Evolutionary conservation across 2,329 filamentous ascomycete genomes (phyloP), one percentile per base, ranked within the genome.

Genomic region (Aspergillus quadrilineatus): DNA sequence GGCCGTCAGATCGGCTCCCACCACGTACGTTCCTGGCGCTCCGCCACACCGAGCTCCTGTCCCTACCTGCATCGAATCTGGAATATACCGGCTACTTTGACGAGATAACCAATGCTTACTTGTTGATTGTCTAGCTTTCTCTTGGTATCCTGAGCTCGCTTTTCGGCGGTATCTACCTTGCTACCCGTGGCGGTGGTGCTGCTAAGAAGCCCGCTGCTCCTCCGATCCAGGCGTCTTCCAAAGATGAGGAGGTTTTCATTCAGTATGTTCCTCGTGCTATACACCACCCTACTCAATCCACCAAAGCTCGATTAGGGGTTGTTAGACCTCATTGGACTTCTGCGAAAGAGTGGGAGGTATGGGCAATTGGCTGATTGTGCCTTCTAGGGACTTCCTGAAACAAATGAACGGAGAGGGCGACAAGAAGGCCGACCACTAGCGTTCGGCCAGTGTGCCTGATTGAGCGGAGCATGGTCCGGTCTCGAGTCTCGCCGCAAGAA

Each of bases 231-330:
- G 85, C 85, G 52, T 77, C 78, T 67, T 86, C 82, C 77, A 85
- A 85, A 75, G 85, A 87, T 65, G 85, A 88, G 77, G 85, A 87
- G 77, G 80, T 81, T 68, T 88, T 87, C 73, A 85, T 88, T 69
- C 82, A 86, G 85, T 88, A 82, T 61, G 82, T 78, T 48, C 30
- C 36, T 32, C 49, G 7, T 30, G n/a, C 49, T 55, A 26, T 32
- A 34, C 44, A 32, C 28, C 12, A 22, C 22, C 22, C 22, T 22
- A 22, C 22, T 22, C 3, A 22, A 22, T 22, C 3, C 3, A 4
- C 22, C 22, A 22, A 22, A 22, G 22, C 22, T 22, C 7, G 26
- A 28, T n/a, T 32, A 6, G 26, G 7, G n/a, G 4, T 1, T 32
- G 6, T 32, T 14, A 10, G 42, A 32, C 39, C 8, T 4, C 12